Conservation (phyloP, 2,329 filamentous ascomycete genomes). For the Boeremia lycopersici region DNA sequence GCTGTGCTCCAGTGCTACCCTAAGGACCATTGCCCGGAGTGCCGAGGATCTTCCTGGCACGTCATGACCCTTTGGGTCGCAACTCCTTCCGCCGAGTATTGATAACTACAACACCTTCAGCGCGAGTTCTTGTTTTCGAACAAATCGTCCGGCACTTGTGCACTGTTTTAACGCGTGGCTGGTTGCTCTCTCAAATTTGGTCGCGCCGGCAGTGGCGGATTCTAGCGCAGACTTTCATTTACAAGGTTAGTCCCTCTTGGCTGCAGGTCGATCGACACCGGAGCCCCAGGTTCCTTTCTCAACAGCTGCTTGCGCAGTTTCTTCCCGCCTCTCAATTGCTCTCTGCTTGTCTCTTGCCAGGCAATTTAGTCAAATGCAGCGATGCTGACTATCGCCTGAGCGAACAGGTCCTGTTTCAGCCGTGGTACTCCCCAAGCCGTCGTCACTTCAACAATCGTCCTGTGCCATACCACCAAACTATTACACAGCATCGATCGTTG, state of each 20-base stretch:
- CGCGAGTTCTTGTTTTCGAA: neutral
- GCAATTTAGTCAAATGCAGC: constrained; percentile 18
- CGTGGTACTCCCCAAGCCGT: neutral
- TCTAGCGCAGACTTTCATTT: constrained; percentile 11
- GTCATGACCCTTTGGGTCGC: constrained; percentile 13
- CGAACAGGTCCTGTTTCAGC: constrained; percentile 9
- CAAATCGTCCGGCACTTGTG: neutral
- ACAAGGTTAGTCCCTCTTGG: constrained; percentile 20
- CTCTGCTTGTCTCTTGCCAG: constrained; percentile 19
- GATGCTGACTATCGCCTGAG: constrained; percentile 33
- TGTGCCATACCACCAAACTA: constrained; percentile 11
- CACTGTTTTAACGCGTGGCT: neutral
- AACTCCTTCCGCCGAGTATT: neutral
- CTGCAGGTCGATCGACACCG: constrained; percentile 19
- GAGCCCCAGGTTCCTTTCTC: constrained; percentile 29
- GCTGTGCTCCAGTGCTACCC: constrained; percentile 8
- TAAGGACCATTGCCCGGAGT: neutral
- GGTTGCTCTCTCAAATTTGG: constrained; percentile 3
- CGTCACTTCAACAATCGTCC: neutral
- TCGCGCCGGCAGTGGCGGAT: constrained; percentile 15
- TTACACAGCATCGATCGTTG: constrained; percentile 17
- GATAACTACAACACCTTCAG: neutral
- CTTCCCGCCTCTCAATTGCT: constrained; percentile 17
- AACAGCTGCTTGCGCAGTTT: constrained; percentile 23
- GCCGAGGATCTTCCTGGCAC: constrained; percentile 5